Evolutionary conservation across 2,329 filamentous ascomycete species (phyloP).

Genomic region (Verticillium tricorpus): DNA sequence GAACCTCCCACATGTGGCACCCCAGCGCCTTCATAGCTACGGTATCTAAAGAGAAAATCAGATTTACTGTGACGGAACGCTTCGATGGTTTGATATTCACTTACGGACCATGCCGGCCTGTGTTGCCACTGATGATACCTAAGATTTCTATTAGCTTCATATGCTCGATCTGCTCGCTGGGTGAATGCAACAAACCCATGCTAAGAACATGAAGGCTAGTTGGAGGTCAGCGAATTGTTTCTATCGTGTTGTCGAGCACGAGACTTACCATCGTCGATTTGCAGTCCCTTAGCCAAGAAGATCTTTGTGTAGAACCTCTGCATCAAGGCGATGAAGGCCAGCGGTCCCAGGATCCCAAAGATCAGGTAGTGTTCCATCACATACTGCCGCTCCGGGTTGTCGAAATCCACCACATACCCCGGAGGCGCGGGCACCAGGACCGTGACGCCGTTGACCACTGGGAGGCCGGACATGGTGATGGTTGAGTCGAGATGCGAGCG

Average conservation of each 20-base stretch:
- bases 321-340: slow-evolving; percentile 12
- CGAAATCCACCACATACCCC: slow-evolving; percentile 20
- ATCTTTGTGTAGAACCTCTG: slow-evolving; percentile 23
- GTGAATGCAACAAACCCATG: slow-evolving; percentile 8
- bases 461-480: slow-evolving; percentile 6
- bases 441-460: slow-evolving; percentile 4
- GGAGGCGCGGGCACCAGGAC: slow-evolving; percentile 8
- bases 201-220: slow-evolving; percentile 12
- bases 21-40: slow-evolving; percentile 12
- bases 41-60: not conserved
- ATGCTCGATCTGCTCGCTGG: not conserved
- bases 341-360: slow-evolving; percentile 11
- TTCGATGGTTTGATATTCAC: not conserved
- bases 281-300: slow-evolving; percentile 15
- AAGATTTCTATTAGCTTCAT: not conserved
- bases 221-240: not conserved
- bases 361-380: slow-evolving; percentile 16
- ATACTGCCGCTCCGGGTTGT: slow-evolving; percentile 15
- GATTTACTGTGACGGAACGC: not conserved
- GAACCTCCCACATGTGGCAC: slow-evolving; percentile 17
- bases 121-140: slow-evolving; percentile 7
- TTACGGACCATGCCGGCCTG: slow-evolving; percentile 4
- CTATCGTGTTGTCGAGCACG: too few relatives aligned
- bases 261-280: slow-evolving; percentile 16
- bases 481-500: not conserved